A percentile compares a stretch with the other conserved stretches of the same genome.
Evolutionary conservation across 441 rosid genomes (phyloP).

Genomic region (Aquilaria agallochum): DNA sequence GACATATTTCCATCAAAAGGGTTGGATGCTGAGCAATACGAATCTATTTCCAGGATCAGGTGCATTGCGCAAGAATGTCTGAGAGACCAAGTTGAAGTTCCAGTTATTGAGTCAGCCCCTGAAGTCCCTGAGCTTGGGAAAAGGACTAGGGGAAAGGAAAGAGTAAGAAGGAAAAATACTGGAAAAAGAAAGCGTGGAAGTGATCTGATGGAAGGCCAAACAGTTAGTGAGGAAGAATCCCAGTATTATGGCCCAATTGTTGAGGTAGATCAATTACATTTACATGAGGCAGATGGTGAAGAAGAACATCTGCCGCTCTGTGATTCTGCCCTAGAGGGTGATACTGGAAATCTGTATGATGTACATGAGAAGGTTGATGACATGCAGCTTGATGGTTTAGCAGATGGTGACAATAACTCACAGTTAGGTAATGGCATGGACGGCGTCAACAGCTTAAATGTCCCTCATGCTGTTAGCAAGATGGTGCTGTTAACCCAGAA

Average conservation of each 20-base stretch:
- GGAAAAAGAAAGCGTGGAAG: constrained; percentile 73
- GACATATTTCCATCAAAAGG: constrained; percentile 76
- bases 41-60: constrained; percentile 68
- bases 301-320: constrained; percentile 30
- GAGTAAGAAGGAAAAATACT: constrained; percentile 70
- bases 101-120: constrained; percentile 29
- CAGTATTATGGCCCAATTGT: constrained; percentile 51
- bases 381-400: constrained; percentile 27
- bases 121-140: constrained; percentile 61
- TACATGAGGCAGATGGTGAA: constrained; percentile 28
- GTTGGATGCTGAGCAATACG: constrained; percentile 68
- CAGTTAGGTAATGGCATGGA: constrained; percentile 21
- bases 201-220: constrained; percentile 62
- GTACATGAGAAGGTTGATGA: constrained; percentile 38
- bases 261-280: constrained; percentile 49
- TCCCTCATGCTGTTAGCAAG: constrained; percentile 17
- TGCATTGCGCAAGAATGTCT: constrained; percentile 86
- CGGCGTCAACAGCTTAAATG: constrained; percentile 32
- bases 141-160: constrained; percentile 80
- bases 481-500: constrained; percentile 20
- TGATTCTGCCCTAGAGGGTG: constrained; percentile 28
- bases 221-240: constrained; percentile 71
- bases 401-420: constrained; percentile 17
- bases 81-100: constrained; percentile 81
- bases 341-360: constrained; percentile 33